Base-by-base conservation (phyloP, 1,139 yeast genomes). In the Taphrina flavorubra region DNA sequence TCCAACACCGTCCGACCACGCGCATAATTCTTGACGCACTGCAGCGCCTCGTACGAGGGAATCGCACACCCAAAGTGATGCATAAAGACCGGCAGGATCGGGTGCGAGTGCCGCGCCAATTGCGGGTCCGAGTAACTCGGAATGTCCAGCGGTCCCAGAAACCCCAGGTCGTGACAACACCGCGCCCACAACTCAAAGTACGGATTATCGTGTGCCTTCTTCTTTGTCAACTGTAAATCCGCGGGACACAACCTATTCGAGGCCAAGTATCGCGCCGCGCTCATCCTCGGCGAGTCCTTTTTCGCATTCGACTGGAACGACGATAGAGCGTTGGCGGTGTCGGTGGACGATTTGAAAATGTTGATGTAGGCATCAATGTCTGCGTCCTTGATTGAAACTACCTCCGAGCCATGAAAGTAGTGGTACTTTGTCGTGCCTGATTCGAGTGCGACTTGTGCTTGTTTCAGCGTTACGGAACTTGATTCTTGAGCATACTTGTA, bases 1-100 rank as follows among this genome's bases (percentile, higher is more conserved):
- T 63, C 67, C 16, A 63, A 40, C 8, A 63, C 56, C 6, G 34
- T 37, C 16, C 66, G 59, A n/a, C 16, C 31, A 14, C 34, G 37
- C 16, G 67, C 67, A 37, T 34, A 37, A 6, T 16, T 14, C 46
- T 31, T 18, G 51, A 63, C 55, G 37, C 55, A 55, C 25, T 36
- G 56, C 13, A 63, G 61, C 11, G 67, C 58, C 36, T 63, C 67
- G 20, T 47, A 55, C 8, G 60, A 42, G 13, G 67, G 67, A 4
- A 63, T 46, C 16, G 61, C 67, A 37, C 67, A 63, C 36, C 67
- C 67, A 31, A 63, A 63, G 37, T 63, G 67, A 25, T 63, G 67
- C 67, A 63, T 63, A 18, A 63, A 55, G 44, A 63, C 42, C n/a
- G 67, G 67, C 56, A 63, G 25, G 44, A 63, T 36, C 14, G 67